phyloP scores from a whole-genome alignment of 108 stramenopile species.

The Parmales sp. region DNA sequence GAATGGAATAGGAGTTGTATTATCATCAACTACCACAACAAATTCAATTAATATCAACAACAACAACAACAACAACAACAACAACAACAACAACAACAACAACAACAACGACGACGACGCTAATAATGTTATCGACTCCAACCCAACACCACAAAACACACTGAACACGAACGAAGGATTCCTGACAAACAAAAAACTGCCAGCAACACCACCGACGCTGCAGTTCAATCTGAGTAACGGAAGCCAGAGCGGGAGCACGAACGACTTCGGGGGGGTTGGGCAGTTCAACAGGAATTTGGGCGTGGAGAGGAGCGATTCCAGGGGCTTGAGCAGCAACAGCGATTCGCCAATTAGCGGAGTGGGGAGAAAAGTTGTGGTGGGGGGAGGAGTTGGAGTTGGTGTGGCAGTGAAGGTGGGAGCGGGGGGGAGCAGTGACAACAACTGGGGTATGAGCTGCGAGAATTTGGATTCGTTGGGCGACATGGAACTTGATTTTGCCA shows the following conservation, averaged over 20 bases:
- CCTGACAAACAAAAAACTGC: neutral
- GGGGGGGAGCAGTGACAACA: too few species aligned
- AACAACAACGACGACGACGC: too few species aligned
- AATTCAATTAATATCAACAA: constrained; percentile 24
- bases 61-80: neutral
- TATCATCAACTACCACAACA: constrained; percentile 3
- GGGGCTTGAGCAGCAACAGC: neutral
- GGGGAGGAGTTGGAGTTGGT: neutral
- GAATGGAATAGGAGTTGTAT: neutral
- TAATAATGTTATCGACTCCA: too few species aligned
- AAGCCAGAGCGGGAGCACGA: neutral
- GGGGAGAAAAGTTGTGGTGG: neutral
- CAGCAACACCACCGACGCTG: neutral
- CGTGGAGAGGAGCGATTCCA: neutral
- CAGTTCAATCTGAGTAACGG: neutral
- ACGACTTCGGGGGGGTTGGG: too few species aligned
- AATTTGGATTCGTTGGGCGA: constrained; percentile 34
- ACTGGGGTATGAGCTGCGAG: too few species aligned
- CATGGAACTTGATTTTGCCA: constrained; percentile 79
- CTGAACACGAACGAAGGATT: too few species aligned
- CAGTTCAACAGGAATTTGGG: too few species aligned
- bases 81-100: too few species aligned
- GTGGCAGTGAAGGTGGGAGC: constrained; percentile 18
- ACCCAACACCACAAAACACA: too few species aligned
- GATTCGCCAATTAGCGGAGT: neutral